Conservation (phyloP, 2,329 filamentous ascomycete genomes). For the Diaporthe aspalathi region DNA sequence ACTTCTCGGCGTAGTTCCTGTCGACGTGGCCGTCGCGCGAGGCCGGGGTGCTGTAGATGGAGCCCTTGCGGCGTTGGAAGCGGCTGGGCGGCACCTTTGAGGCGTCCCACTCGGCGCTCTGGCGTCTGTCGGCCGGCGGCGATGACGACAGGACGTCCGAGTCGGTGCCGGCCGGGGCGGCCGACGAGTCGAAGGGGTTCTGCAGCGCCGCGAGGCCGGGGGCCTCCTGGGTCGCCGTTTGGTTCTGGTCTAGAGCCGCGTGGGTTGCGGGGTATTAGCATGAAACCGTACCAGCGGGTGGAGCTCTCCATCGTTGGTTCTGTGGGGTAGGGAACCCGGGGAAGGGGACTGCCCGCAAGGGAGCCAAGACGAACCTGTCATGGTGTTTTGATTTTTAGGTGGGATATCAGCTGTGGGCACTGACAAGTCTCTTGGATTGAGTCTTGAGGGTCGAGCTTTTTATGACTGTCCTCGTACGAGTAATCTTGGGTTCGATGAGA, state of each 20-base stretch:
- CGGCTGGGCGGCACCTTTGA: constrained; percentile 74
- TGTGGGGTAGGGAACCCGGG: constrained; percentile 17
- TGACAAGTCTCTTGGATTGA: background rate
- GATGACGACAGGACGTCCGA: constrained; percentile 48
- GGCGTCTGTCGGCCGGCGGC: constrained; percentile 48
- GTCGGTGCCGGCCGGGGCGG: background rate
- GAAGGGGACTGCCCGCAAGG: background rate
- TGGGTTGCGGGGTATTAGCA: background rate
- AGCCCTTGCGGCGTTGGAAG: constrained; percentile 77
- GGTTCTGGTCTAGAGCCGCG: constrained; percentile 33
- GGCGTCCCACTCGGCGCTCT: constrained; percentile 68
- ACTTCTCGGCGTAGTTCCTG: constrained; percentile 68
- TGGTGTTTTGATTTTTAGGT: constrained; percentile 27
- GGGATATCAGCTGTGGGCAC: background rate
- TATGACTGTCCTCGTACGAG: background rate
- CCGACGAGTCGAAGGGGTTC: constrained; percentile 26
- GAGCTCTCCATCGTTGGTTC: background rate
- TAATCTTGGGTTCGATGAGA: background rate
- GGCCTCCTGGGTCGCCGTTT: constrained; percentile 43
- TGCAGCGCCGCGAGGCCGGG: constrained; percentile 40
- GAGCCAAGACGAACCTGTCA: constrained; percentile 28
- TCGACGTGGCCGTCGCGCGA: constrained; percentile 74
- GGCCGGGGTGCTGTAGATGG: constrained; percentile 73
- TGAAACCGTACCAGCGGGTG: background rate
- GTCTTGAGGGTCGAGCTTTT: background rate